These are phyloP conservation scores for Picochlorum sp. DNA, from an alignment of 139 green algal species.

Conservation along the genomic window DNA sequence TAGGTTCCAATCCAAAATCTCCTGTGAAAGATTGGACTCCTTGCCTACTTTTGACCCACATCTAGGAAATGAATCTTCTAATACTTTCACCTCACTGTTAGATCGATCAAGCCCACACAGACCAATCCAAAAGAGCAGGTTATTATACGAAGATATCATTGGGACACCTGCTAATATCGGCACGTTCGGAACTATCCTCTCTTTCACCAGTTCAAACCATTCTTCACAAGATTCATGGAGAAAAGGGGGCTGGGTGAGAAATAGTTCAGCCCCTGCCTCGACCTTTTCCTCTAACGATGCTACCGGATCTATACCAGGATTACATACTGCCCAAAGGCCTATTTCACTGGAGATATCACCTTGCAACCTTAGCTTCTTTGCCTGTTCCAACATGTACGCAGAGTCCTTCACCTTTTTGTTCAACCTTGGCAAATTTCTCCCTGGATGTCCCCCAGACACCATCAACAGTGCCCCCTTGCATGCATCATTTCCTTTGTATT, in stretches of 20 bases:
- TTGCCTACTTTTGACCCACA: neutral
- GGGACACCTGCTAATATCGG: slow-evolving; percentile 50
- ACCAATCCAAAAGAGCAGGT: slow-evolving; percentile 53
- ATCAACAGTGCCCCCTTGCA: slow-evolving; percentile 46
- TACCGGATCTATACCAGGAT: slow-evolving; percentile 37
- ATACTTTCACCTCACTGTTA: slow-evolving; percentile 1
- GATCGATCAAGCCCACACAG: slow-evolving; percentile 26
- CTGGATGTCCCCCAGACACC: slow-evolving; percentile 60
- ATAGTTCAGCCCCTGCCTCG: slow-evolving; percentile 37
- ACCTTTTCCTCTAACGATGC: slow-evolving; percentile 27
- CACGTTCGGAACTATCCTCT: neutral
- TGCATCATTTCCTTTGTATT: neutral
- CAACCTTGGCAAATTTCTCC: slow-evolving; percentile 22
- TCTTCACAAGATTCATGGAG: slow-evolving; percentile 30
- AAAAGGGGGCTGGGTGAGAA: slow-evolving; percentile 67
- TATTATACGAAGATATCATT: slow-evolving; percentile 34
- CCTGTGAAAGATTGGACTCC: too few species aligned
- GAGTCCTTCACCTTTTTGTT: slow-evolving; percentile 27
- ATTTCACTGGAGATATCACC: slow-evolving; percentile 23
- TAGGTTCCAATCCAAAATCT: slow-evolving; percentile 16
- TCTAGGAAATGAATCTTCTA: slow-evolving; percentile 17
- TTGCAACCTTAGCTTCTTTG: slow-evolving; percentile 14
- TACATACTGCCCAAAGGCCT: slow-evolving; percentile 61
- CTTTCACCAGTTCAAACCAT: slow-evolving; percentile 38
- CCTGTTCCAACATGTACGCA: slow-evolving; percentile 31